These are phyloP conservation scores for Pseudogymnoascus sp. DNA, from an alignment of 2,329 filamentous ascomycete species.

Conservation along the genomic window DNA sequence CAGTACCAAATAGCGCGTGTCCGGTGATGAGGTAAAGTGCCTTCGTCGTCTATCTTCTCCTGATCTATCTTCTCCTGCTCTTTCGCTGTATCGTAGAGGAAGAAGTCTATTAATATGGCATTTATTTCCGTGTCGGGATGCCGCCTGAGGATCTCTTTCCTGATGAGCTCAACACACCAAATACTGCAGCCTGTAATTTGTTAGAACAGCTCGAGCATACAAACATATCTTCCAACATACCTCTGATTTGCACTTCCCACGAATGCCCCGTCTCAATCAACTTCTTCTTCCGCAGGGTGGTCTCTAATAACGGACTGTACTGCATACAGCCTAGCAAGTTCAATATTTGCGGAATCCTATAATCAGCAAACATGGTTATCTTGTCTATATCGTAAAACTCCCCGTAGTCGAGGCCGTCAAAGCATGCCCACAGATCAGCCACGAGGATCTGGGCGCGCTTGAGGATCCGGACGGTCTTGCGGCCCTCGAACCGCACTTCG, in stretches of 20 bases:
- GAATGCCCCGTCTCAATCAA: slow-evolving; percentile 62
- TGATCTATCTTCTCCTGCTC: slow-evolving; percentile 60
- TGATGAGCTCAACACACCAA: slow-evolving; percentile 88
- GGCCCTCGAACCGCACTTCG: slow-evolving; percentile 66
- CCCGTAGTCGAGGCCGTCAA: slow-evolving; percentile 73
- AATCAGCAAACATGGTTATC: slow-evolving; percentile 98
- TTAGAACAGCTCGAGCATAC: slow-evolving; percentile 9
- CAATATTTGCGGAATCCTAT: slow-evolving; percentile 90
- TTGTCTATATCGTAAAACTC: slow-evolving; percentile 85
- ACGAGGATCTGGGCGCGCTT: slow-evolving; percentile 96
- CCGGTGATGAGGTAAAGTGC: slow-evolving; percentile 71
- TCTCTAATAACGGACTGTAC: slow-evolving; percentile 74
- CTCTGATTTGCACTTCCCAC: slow-evolving; percentile 84
- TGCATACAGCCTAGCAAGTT: slow-evolving; percentile 73
- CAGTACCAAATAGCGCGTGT: slow-evolving; percentile 94
- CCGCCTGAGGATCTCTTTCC: slow-evolving; percentile 65
- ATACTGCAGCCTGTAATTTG: slow-evolving; percentile 67
- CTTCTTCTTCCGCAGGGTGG: slow-evolving; percentile 58
- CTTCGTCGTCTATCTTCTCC: slow-evolving; percentile 30
- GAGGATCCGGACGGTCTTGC: slow-evolving; percentile 68
- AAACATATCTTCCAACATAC: slow-evolving; percentile 34
- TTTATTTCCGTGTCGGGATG: slow-evolving; percentile 71
- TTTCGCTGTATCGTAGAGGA: slow-evolving; percentile 92
- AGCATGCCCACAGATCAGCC: slow-evolving; percentile 94
- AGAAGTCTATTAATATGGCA: slow-evolving; percentile 93